Conservation (phyloP, 1,284 basidiomycete species). For the Sporisorium sorghi region DNA sequence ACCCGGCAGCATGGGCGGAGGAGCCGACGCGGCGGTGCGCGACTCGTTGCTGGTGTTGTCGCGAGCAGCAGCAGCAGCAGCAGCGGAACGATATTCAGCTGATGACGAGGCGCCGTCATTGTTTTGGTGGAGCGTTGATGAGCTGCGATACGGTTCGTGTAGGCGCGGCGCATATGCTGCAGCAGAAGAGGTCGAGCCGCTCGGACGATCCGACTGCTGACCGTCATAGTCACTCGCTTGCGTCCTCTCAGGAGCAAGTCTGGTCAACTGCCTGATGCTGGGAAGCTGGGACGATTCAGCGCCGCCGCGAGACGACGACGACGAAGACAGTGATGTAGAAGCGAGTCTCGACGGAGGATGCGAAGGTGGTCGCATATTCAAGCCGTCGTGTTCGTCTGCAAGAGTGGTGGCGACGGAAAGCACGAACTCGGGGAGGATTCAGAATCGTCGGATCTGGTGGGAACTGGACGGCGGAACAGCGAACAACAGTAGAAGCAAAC, state of each 20-base stretch:
- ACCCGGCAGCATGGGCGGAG: slow-evolving; percentile 29
- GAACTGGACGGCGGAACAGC: neutral
- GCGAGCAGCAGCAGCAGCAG: neutral
- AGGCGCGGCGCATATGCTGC: neutral
- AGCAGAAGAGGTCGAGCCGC: neutral
- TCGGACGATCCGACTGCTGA: slow-evolving; percentile 4
- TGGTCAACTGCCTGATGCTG: neutral
- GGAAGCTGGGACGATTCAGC: slow-evolving; percentile 9
- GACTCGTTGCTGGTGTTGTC: slow-evolving; percentile 6
- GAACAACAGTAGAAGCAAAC: neutral
- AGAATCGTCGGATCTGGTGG: slow-evolving; percentile 7
- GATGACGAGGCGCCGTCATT: too few species aligned
- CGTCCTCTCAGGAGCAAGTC: slow-evolving; percentile 4
- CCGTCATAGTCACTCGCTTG: neutral
- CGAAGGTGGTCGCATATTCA: slow-evolving; percentile 25
- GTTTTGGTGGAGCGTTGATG: too few species aligned
- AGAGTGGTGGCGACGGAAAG: neutral
- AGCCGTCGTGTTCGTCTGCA: slow-evolving; percentile 1
- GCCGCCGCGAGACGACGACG: neutral
- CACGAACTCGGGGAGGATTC: neutral
- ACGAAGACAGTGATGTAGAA: neutral
- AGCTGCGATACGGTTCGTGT: slow-evolving; percentile 1
- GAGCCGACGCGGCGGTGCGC: slow-evolving; percentile 22
- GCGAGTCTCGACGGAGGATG: slow-evolving; percentile 4
- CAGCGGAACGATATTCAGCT: neutral